These are phyloP conservation scores for Saccharomyces hybrid DNA, from an alignment of 1,139 yeast species.

Conservation along the genomic window DNA sequence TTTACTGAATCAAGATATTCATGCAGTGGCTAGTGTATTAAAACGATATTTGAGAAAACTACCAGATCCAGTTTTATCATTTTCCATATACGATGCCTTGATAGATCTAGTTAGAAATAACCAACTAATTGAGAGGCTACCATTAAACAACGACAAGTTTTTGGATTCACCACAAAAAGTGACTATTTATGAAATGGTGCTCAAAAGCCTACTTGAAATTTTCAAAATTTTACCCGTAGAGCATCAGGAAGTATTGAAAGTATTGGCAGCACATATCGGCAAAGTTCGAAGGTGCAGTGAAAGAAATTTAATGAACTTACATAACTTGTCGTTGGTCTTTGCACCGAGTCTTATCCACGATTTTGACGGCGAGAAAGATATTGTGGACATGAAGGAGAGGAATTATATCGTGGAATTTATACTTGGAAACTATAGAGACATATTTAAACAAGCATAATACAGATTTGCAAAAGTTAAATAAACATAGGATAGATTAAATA, in stretches of 20 bases:
- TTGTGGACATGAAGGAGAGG: slow-evolving; percentile 75
- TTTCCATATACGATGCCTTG: slow-evolving; percentile 55
- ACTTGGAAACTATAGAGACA: slow-evolving; percentile 39
- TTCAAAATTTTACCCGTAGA: slow-evolving; percentile 52
- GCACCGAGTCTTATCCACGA: slow-evolving; percentile 90
- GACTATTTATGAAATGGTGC: slow-evolving; percentile 4
- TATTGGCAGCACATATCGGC: slow-evolving; percentile 58
- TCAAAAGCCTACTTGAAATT: slow-evolving; percentile 30
- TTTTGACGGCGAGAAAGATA: slow-evolving; percentile 70
- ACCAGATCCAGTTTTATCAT: slow-evolving; percentile 79
- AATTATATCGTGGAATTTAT: slow-evolving; percentile 74
- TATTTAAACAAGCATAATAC: slow-evolving; percentile 4
- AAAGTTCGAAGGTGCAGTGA: slow-evolving; percentile 44
- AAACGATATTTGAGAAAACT: slow-evolving; percentile 79
- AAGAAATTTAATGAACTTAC: slow-evolving; percentile 67
- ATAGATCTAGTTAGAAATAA: slow-evolving; percentile 41
- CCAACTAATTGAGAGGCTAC: slow-evolving; percentile 14
- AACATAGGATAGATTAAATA: background rate
- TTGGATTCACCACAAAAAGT: background rate
- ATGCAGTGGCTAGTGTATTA: slow-evolving; percentile 79
- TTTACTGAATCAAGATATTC: slow-evolving; percentile 50
- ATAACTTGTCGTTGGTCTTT: slow-evolving; percentile 84
- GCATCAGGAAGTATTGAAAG: slow-evolving; percentile 50
- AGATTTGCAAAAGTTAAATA: background rate
- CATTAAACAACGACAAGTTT: slow-evolving; percentile 5